These are phyloP conservation scores for Talaromyces funiculosus DNA, from an alignment of 2,329 filamentous ascomycete genomes.

Conservation along the genomic window DNA sequence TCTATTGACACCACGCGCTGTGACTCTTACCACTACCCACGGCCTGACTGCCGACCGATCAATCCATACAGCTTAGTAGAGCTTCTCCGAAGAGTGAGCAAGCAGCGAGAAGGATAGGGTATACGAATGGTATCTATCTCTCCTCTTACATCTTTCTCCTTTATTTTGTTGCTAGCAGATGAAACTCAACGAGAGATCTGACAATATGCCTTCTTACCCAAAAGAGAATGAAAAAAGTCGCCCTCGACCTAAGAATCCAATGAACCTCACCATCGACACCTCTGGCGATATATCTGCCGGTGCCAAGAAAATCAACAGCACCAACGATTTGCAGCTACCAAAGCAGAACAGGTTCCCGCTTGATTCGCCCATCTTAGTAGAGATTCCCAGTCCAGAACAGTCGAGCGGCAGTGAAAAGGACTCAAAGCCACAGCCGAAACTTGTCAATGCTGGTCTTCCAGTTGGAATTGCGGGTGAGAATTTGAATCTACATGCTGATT, in stretches of 20 bases:
- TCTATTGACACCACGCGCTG: neutral
- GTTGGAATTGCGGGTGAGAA: neutral
- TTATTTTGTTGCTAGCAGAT: too few species aligned
- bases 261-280: slow-evolving; percentile 21
- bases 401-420: slow-evolving; percentile 11
- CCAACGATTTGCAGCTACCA: neutral
- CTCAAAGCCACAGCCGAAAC: neutral
- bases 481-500: neutral
- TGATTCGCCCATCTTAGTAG: slow-evolving; percentile 41
- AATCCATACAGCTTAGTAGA: neutral
- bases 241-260: slow-evolving; percentile 2
- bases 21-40: neutral
- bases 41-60: too few species aligned
- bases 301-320: too few species aligned
- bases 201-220: neutral
- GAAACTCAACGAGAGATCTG: neutral
- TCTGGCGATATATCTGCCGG: neutral
- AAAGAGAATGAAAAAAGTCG: neutral
- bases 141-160: neutral
- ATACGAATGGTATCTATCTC: slow-evolving; percentile 6
- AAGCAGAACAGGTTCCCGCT: slow-evolving; percentile 36
- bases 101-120: neutral
- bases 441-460: slow-evolving; percentile 1
- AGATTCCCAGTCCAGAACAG: slow-evolving; percentile 34
- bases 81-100: neutral